Percentiles rank a stretch among this genome's conserved stretches.
Conservation (phyloP, 768 basidiomycete species). For the Gymnopilus dilepis region DNA sequence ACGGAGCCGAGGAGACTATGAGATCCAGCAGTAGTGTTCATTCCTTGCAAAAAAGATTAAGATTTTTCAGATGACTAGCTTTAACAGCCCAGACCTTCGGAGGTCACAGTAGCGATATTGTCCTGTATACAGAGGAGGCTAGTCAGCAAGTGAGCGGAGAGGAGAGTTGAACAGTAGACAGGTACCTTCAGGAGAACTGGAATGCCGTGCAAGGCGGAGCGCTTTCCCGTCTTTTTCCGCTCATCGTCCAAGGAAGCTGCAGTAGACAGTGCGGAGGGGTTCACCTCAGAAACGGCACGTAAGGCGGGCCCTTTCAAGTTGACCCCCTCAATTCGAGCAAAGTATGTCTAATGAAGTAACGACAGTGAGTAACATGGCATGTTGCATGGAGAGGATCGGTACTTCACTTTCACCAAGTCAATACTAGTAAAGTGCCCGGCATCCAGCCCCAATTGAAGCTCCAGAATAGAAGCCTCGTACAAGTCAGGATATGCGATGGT, state of each 20-base stretch:
- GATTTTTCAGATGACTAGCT: background rate
- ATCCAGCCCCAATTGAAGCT: constrained; percentile 58
- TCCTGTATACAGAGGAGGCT: constrained; percentile 39
- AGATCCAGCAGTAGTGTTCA: constrained; percentile 54
- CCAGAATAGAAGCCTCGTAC: constrained; percentile 62
- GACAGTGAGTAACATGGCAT: no score
- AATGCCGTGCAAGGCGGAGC: constrained; percentile 58
- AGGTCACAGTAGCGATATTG: constrained; percentile 48
- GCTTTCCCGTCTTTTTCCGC: constrained; percentile 43
- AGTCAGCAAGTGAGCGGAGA: no score
- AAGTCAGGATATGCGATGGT: constrained; percentile 51
- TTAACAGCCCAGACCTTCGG: constrained; percentile 40
- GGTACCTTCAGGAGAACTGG: constrained; percentile 54
- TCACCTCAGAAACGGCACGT: constrained; percentile 63
- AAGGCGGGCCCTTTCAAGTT: constrained; percentile 61
- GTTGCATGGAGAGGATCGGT: no score
- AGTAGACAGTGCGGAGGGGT: constrained; percentile 52
- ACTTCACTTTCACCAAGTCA: constrained; percentile 67
- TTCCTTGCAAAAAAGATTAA: constrained; percentile 30
- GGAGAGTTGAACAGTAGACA: no score
- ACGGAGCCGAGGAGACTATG: constrained; percentile 45
- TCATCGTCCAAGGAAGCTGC: constrained; percentile 56
- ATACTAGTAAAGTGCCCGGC: constrained; percentile 59
- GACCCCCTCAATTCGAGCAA: constrained; percentile 70
- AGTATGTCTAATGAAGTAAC: constrained; percentile 55